phyloP scores from a whole-genome alignment of 208 protist genomes.

The Trypanosoma boissoni region DNA sequence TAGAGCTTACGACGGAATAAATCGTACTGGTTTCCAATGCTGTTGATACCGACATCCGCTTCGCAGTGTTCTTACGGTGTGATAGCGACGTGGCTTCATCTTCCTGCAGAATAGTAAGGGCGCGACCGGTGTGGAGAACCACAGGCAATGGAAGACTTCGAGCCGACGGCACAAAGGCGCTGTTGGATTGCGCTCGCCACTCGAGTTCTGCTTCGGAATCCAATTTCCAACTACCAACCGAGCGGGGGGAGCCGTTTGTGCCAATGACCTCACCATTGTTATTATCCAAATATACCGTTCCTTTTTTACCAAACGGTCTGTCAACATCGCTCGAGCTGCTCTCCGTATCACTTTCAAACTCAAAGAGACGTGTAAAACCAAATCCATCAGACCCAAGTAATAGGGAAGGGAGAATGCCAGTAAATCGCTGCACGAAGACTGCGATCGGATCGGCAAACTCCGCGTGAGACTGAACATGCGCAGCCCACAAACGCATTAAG shows the following conservation, averaged over 20 bases:
- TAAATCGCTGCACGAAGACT: constrained; percentile 65
- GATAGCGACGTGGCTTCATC: background rate
- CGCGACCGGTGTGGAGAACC: constrained; percentile 3
- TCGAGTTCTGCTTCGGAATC: too few relatives aligned
- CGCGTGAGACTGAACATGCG: constrained; percentile 61
- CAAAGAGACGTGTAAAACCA: background rate
- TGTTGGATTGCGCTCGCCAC: too few relatives aligned
- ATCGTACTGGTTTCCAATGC: too few relatives aligned
- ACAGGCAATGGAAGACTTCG: background rate
- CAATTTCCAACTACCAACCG: too few relatives aligned
- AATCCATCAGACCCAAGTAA: constrained; percentile 3
- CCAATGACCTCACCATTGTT: background rate
- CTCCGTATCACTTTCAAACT: constrained; percentile 23
- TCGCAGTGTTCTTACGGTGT: background rate
- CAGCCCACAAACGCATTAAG: constrained; percentile 54
- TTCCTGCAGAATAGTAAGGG: background rate
- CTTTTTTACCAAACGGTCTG: constrained; percentile 4
- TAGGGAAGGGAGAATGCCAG: constrained; percentile 55
- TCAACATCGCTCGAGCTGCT: too few relatives aligned
- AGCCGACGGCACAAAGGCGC: background rate
- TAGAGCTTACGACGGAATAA: too few relatives aligned
- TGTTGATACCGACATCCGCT: too few relatives aligned
- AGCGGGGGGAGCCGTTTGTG: too few relatives aligned
- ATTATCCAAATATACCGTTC: background rate
- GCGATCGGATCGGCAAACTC: constrained; percentile 61